phyloP scores from a whole-genome alignment of 441 rosid genomes.

The Populus tomentosa region DNA sequence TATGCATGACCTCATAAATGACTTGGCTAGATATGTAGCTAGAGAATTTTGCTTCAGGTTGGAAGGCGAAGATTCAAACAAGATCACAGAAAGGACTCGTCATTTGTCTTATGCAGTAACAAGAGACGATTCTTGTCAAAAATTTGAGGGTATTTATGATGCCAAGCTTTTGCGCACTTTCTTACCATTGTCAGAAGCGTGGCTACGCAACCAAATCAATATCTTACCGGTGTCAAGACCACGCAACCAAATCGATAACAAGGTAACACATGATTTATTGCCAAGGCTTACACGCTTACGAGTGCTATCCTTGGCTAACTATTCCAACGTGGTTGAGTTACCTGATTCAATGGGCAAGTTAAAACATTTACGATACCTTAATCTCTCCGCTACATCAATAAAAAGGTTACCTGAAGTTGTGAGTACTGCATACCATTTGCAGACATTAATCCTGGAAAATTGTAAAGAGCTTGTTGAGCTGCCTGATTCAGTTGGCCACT shows the following conservation, averaged over 20 bases:
- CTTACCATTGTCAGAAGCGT: neutral
- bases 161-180: neutral
- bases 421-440: neutral
- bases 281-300: neutral
- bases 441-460: neutral
- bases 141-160: neutral
- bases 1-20: conserved; percentile 26
- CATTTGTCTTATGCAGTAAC: neutral
- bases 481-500: conserved; percentile 11
- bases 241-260: neutral
- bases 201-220: neutral
- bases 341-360: neutral
- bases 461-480: conserved; percentile 11
- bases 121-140: neutral
- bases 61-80: neutral
- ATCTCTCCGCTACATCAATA: neutral
- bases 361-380: neutral
- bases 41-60: conserved; percentile 10
- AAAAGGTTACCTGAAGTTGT: neutral
- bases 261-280: neutral
- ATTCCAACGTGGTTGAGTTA: neutral
- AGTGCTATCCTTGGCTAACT: neutral
- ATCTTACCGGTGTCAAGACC: neutral
- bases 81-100: neutral
- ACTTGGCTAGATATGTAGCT: conserved; percentile 18